phyloP scores from a whole-genome alignment of 2,329 filamentous ascomycete genomes.

The Alternaria ethzedia region DNA sequence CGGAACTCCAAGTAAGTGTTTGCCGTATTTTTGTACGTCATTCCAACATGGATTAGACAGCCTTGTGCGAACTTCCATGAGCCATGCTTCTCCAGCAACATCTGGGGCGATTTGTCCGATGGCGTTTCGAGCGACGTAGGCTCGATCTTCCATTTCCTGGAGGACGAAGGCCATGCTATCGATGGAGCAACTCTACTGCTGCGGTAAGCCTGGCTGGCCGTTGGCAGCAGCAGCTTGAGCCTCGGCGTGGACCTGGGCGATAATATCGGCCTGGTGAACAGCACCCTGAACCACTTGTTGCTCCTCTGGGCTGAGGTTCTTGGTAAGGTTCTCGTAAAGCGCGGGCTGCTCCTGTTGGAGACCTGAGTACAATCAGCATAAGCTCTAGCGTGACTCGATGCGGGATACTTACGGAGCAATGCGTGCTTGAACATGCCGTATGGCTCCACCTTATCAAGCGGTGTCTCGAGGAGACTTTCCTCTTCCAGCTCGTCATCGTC shows the following conservation, averaged over 20 bases:
- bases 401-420: constrained; percentile 72
- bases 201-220: constrained; percentile 25
- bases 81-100: background rate
- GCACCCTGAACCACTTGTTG: constrained; percentile 80
- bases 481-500: constrained; percentile 93
- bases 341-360: constrained; percentile 91
- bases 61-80: background rate
- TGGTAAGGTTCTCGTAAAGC: constrained; percentile 81
- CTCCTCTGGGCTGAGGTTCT: constrained; percentile 79
- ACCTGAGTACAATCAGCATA: constrained; percentile 60
- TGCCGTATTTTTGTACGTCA: background rate
- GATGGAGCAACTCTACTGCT: constrained; percentile 20
- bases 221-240: constrained; percentile 31
- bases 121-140: background rate
- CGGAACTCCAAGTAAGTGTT: background rate
- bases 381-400: background rate
- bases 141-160: background rate
- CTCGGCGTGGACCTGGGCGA: constrained; percentile 44
- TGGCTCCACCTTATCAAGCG: constrained; percentile 92
- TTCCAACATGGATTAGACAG: background rate
- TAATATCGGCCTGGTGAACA: constrained; percentile 71
- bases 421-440: constrained; percentile 87
- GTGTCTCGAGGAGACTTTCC: constrained; percentile 89
- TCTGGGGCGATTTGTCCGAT: background rate
- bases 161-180: background rate